These are phyloP conservation scores for Podaxis pistillaris DNA, from an alignment of 768 basidiomycete genomes.

Conservation along the genomic window DNA sequence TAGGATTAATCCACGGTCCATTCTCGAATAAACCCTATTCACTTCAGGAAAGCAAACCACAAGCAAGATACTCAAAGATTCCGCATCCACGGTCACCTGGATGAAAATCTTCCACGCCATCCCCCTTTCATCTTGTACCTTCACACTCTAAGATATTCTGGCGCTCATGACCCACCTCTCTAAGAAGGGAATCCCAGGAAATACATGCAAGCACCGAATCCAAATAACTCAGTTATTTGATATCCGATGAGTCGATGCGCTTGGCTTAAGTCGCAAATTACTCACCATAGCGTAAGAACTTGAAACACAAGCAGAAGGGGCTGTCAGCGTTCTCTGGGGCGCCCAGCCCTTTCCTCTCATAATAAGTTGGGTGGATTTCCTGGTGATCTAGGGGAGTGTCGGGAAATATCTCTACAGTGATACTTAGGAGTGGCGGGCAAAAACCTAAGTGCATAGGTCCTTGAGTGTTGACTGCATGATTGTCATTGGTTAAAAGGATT, in stretches of 20 bases:
- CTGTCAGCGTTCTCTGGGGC: constrained; percentile 12
- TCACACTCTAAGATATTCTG: constrained; percentile 39
- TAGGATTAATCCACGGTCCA: not conserved
- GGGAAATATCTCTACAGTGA: constrained; percentile 55
- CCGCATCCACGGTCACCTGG: not conserved
- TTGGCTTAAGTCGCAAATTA: constrained; percentile 48
- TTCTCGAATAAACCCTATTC: no score
- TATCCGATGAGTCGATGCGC: constrained; percentile 39
- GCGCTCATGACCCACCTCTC: constrained; percentile 81
- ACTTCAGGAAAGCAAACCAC: constrained; percentile 14
- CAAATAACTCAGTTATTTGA: constrained; percentile 74
- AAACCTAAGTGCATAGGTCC: constrained; percentile 53
- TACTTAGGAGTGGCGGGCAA: constrained; percentile 40
- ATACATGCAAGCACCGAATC: constrained; percentile 73
- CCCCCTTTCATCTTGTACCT: constrained; percentile 25
- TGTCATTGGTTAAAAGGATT: constrained; percentile 60
- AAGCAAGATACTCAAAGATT: constrained; percentile 7
- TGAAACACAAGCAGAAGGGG: constrained; percentile 34
- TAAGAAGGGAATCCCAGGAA: constrained; percentile 70
- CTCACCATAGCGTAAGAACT: constrained; percentile 68
- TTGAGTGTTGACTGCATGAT: constrained; percentile 52
- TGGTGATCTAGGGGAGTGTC: constrained; percentile 45
- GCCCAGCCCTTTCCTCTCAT: constrained; percentile 11
- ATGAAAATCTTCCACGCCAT: constrained; percentile 6
- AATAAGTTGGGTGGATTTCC: constrained; percentile 61